Conservation (phyloP, 2,329 filamentous ascomycete species). For the Hypomyces rosellus region DNA sequence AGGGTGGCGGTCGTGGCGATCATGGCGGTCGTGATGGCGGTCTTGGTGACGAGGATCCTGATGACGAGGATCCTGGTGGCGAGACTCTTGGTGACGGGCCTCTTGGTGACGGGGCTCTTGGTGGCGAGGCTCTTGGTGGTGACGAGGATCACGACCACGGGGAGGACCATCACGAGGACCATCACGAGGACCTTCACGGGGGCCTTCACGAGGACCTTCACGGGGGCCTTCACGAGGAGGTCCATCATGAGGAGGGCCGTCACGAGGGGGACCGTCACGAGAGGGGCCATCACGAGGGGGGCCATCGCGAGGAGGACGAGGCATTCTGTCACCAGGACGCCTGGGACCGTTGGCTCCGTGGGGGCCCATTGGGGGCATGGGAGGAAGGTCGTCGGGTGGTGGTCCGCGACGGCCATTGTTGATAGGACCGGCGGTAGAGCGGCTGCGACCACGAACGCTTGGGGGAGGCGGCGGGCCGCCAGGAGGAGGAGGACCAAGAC, state of each 20-base stretch:
- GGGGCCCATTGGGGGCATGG: slow-evolving; percentile 18
- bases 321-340: not conserved
- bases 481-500: slow-evolving; percentile 1
- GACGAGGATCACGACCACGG: not conserved
- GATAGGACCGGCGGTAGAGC: slow-evolving; percentile 17
- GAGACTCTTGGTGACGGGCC: slow-evolving; percentile 16
- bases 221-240: not conserved
- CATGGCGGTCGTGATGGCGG: slow-evolving; percentile 9
- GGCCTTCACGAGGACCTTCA: not conserved
- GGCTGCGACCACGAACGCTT: slow-evolving; percentile 19
- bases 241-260: too few relatives aligned
- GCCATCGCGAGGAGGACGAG: slow-evolving; percentile 4
- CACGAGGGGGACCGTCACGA: not conserved
- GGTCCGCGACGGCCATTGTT: slow-evolving; percentile 3
- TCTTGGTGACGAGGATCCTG: slow-evolving; percentile 15
- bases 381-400: slow-evolving; percentile 15
- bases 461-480: slow-evolving; percentile 9
- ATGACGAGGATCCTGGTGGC: not conserved
- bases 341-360: slow-evolving; percentile 2
- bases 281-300: not conserved
- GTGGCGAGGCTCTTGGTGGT: slow-evolving; percentile 16
- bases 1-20: not conserved
- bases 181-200: too few relatives aligned
- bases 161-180: not conserved
- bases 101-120: slow-evolving; percentile 1